Evolutionary conservation across 1,139 yeast genomes (phyloP), one percentile per base, ranked within the genome.

Genomic region (Debaryomyces coudertii): DNA sequence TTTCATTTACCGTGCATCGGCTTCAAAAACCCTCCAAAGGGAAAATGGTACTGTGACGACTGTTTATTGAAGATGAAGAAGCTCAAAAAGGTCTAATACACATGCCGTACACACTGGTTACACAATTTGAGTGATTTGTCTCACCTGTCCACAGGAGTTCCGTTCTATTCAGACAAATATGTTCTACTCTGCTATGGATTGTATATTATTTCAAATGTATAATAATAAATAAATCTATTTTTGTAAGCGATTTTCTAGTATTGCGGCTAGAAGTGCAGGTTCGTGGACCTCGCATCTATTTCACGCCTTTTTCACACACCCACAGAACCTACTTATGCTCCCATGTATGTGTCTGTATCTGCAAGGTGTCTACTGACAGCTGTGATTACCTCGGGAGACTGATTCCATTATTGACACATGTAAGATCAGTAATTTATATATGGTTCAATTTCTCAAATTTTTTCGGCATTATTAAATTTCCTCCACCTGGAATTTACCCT

Each of bases 1-100:
- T 93, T 93, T 72, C 99, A 93, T 69, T 76, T 92, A 60, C 97
- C 97, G 14, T 93, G 99, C 66, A 92, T 90, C 43, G 97, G 97
- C 1, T 79, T 92, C 54, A 83, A 83, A 42, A 87, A 90, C 46
- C 85, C 95, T 7, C 99, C 99, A 5, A 88, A 86, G 67, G 99
- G 98, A 3, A 90, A 90, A 58, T 93, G 99, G 99, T 93, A 85
- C 60, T 93, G 99, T 67, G 95, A 90, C 55, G 97, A 90, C 54
- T 93, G 99, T 68, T 68, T 67, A 49, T 58, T 56, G 27, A 77
- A 71, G 55, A 66, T 68, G 68, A 72, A 68, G 54, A 71, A 68
- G 51, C 35, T 53, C 22, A 60, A 60, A 43, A 55, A 52, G 45
- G 43, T 51, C 15, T 52, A 45, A 34, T 14, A 18, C n/a, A 12